phyloP scores from a whole-genome alignment of 1,139 yeast genomes.

The Yamadazyma mexicana region DNA sequence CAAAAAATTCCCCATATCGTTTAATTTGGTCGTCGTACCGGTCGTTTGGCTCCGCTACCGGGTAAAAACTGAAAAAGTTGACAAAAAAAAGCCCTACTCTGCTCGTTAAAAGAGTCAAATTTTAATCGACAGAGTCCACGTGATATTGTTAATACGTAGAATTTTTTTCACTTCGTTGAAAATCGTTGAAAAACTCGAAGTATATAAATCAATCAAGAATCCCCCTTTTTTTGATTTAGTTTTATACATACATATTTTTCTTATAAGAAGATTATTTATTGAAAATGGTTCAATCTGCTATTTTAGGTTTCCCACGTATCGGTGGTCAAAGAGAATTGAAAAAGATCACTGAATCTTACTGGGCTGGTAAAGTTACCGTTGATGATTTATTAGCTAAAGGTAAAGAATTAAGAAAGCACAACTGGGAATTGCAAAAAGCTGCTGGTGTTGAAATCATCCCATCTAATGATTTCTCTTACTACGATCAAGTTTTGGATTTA shows the following conservation, averaged over 20 bases:
- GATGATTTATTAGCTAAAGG: conserved; percentile 91
- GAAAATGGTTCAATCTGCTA: conserved; percentile 89
- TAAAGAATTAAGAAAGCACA: conserved; percentile 90
- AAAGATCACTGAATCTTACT: conserved; percentile 98
- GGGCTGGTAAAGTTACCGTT: conserved; percentile 88
- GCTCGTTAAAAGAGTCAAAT: background rate
- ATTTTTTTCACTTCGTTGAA: background rate
- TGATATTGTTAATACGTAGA: conserved; percentile 9
- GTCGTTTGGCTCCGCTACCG: conserved; percentile 4
- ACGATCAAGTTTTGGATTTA: conserved; percentile 94
- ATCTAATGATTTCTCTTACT: conserved; percentile 96
- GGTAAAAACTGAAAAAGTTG: background rate
- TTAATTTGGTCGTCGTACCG: background rate
- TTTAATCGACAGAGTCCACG: conserved; percentile 4
- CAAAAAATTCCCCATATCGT: too few relatives aligned
- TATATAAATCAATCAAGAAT: conserved; percentile 5
- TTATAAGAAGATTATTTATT: background rate
- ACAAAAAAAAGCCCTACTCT: background rate
- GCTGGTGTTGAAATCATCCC: conserved; percentile 98
- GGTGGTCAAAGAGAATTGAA: conserved; percentile 99
- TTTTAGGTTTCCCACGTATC: conserved; percentile 99
- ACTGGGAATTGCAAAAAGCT: conserved; percentile 96
- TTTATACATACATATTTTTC: conserved; percentile 1
- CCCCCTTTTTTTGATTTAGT: conserved; percentile 5
- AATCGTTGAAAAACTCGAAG: background rate